Conservation (phyloP, 371 early-diverging fungal genomes). For the Sporodiniella umbellata region DNA sequence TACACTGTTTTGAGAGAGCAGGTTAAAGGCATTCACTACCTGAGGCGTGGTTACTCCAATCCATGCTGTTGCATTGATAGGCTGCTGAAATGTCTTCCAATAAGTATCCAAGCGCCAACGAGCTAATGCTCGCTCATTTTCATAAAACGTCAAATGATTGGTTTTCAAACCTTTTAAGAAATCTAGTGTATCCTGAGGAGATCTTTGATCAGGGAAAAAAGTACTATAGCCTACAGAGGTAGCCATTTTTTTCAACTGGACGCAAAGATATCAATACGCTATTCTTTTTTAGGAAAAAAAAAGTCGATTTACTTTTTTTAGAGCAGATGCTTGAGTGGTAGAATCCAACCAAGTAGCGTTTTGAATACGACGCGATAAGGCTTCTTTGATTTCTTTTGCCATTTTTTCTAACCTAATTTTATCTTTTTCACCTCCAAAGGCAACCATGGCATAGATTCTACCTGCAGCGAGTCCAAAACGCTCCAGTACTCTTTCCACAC, state of each 20-base stretch:
- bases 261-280: too few relatives aligned
- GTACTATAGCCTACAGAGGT: constrained; percentile 49
- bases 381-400: constrained; percentile 31
- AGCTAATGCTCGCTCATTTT: constrained; percentile 34
- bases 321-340: constrained; percentile 41
- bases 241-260: constrained; percentile 19
- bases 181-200: constrained; percentile 34
- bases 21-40: constrained; percentile 47
- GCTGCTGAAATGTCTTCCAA: constrained; percentile 34
- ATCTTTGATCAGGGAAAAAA: constrained; percentile 42
- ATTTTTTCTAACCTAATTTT: constrained; percentile 27
- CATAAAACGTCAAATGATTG: constrained; percentile 39
- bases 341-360: constrained; percentile 55
- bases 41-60: constrained; percentile 36
- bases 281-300: too few relatives aligned
- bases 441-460: constrained; percentile 37
- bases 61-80: constrained; percentile 48
- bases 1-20: constrained; percentile 22
- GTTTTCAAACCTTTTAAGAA: constrained; percentile 37
- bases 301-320: constrained; percentile 42
- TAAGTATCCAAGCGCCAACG: constrained; percentile 22
- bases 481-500: constrained; percentile 41
- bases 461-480: constrained; percentile 30
- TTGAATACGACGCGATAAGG: constrained; percentile 41
- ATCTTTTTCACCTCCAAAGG: constrained; percentile 41